phyloP scores from a whole-genome alignment of 306 rosid genomes.

The Herpetospermum pedunculosum region DNA sequence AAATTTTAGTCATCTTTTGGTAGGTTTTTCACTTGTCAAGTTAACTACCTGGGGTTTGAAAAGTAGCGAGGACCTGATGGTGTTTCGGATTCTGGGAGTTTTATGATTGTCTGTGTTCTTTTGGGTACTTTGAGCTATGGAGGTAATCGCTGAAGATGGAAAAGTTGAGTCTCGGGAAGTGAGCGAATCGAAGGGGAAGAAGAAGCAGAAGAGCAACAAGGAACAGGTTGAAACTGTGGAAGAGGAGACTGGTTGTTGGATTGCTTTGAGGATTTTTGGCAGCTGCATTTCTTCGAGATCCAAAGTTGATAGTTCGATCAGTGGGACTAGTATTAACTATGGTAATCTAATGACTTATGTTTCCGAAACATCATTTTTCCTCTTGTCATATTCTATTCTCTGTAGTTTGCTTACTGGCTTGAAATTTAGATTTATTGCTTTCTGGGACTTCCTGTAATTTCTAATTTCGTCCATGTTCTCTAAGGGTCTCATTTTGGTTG shows the following conservation, averaged over 20 bases:
- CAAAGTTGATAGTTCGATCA: constrained; percentile 84
- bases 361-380: background rate
- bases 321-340: constrained; percentile 71
- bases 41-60: background rate
- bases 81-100: constrained; percentile 27
- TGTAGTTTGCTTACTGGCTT: background rate
- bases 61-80: constrained; percentile 14
- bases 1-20: background rate
- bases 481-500: background rate
- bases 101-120: constrained; percentile 9
- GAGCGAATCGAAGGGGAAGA: constrained; percentile 50
- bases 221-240: constrained; percentile 26
- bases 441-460: constrained; percentile 2
- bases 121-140: constrained; percentile 45
- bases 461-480: background rate
- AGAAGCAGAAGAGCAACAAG: constrained; percentile 45
- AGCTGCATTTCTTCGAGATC: constrained; percentile 99
- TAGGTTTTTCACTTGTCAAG: background rate
- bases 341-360: constrained; percentile 48
- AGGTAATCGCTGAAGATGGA: constrained; percentile 60
- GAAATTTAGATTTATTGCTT: background rate
- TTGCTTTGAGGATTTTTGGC: constrained; percentile 58
- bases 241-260: constrained; percentile 70
- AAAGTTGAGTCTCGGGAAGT: constrained; percentile 65
- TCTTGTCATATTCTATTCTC: background rate